These are phyloP conservation scores for Uronychia setigera DNA, from an alignment of 73 alveolate species.

Conservation along the genomic window DNA sequence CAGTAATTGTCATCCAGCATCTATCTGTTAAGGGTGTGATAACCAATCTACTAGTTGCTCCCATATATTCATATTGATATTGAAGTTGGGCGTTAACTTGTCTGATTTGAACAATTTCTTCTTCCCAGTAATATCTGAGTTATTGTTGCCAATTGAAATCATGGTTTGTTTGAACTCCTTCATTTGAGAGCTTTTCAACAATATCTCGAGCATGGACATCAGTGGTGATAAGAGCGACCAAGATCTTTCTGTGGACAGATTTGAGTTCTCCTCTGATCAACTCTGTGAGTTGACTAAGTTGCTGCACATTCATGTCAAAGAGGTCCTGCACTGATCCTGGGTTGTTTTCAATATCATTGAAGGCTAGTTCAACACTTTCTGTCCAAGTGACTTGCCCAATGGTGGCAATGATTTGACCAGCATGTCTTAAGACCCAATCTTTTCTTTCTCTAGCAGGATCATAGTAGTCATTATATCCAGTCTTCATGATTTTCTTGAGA, in stretches of 20 bases:
- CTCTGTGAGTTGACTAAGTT: conserved; percentile 53
- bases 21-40: conserved; percentile 97
- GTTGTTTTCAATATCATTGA: conserved; percentile 29
- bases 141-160: conserved; percentile 86
- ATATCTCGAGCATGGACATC: conserved; percentile 95
- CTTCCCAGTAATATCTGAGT: conserved; percentile 94
- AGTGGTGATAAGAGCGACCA: conserved; percentile 93
- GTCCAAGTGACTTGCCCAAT: conserved; percentile 49
- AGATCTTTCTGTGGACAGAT: conserved; percentile 80
- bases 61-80: conserved; percentile 96
- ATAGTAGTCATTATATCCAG: conserved; percentile 56
- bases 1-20: conserved; percentile 97
- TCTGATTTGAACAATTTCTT: conserved; percentile 79
- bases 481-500: conserved; percentile 63
- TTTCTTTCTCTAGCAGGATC: conserved; percentile 40
- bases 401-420: conserved; percentile 45
- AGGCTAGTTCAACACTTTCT: conserved; percentile 36
- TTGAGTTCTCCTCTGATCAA: conserved; percentile 89
- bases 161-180: conserved; percentile 47
- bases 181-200: conserved; percentile 55
- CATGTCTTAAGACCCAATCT: conserved; percentile 42
- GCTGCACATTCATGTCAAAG: conserved; percentile 50
- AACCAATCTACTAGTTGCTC: conserved; percentile 94
- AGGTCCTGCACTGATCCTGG: conserved; percentile 34
- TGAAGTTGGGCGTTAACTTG: conserved; percentile 78